phyloP scores from a whole-genome alignment of 2,329 filamentous ascomycete species.

The Aspergillus piperis region DNA sequence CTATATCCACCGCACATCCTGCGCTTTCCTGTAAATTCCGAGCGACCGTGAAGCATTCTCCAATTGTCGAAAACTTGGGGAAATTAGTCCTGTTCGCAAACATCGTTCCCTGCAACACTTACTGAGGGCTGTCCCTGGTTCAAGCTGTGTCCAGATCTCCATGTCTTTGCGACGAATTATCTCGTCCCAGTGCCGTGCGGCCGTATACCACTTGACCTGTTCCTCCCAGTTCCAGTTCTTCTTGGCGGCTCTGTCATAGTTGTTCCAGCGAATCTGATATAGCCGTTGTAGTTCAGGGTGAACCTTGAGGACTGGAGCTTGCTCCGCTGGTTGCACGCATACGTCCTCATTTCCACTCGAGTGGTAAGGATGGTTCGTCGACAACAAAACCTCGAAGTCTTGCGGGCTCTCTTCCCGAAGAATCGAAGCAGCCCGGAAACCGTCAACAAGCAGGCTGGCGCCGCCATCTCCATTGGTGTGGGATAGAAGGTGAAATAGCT shows the following conservation, averaged over 20 bases:
- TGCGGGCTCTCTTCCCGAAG: slow-evolving; percentile 57
- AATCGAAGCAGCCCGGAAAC: slow-evolving; percentile 69
- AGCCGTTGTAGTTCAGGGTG: slow-evolving; percentile 49
- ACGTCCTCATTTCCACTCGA: slow-evolving; percentile 85
- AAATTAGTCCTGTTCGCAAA: slow-evolving; percentile 12
- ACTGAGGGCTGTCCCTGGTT: slow-evolving; percentile 77
- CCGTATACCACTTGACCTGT: slow-evolving; percentile 71
- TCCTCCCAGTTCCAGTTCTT: slow-evolving; percentile 54
- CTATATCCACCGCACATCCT: slow-evolving; percentile 91
- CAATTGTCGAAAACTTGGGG: slow-evolving; percentile 87
- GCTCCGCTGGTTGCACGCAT: slow-evolving; percentile 70
- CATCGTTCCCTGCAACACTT: slow-evolving; percentile 37
- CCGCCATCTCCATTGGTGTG: slow-evolving; percentile 69
- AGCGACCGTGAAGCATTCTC: slow-evolving; percentile 85
- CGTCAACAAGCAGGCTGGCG: slow-evolving; percentile 80
- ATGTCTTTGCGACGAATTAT: slow-evolving; percentile 66
- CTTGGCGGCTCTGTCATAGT: slow-evolving; percentile 77
- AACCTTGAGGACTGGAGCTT: slow-evolving; percentile 72
- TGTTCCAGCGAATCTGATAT: slow-evolving; percentile 85
- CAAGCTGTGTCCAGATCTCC: slow-evolving; percentile 78
- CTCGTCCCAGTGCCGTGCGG: slow-evolving; percentile 71
- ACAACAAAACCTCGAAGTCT: slow-evolving; percentile 61
- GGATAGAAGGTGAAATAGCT: slow-evolving; percentile 88
- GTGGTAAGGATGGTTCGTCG: slow-evolving; percentile 69
- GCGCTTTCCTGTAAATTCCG: slow-evolving; percentile 77